These are phyloP conservation scores for Przewalskia tangutica DNA, from an alignment of 257 asterid species.

Conservation along the genomic window DNA sequence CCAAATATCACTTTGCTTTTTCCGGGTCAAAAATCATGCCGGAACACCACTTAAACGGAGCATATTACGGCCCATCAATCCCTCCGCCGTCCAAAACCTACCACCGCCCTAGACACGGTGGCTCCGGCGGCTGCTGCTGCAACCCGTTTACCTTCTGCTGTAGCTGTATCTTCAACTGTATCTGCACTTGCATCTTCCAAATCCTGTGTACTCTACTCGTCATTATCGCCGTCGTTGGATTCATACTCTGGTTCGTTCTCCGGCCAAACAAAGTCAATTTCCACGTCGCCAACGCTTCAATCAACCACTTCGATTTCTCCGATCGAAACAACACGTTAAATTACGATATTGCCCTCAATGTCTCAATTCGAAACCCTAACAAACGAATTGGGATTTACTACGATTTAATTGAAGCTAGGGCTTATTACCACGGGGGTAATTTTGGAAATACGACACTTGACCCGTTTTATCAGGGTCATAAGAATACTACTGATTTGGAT, in stretches of 20 bases:
- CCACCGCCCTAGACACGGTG: constrained; percentile 44
- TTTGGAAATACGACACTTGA: constrained; percentile 18
- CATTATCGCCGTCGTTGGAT: constrained; percentile 25
- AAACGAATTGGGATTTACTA: constrained; percentile 75
- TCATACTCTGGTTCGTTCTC: constrained; percentile 54
- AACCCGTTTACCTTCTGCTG: constrained; percentile 74
- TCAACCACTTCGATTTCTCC: constrained; percentile 45
- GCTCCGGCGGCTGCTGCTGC: constrained; percentile 48
- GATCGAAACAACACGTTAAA: constrained; percentile 41
- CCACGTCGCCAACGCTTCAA: constrained; percentile 44
- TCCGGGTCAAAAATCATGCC: constrained; percentile 8
- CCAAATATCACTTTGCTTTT: background rate
- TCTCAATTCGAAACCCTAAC: constrained; percentile 76
- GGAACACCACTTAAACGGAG: constrained; percentile 51
- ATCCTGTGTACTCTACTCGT: constrained; percentile 40
- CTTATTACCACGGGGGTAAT: constrained; percentile 46
- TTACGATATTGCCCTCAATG: constrained; percentile 50
- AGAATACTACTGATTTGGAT: constrained; percentile 29
- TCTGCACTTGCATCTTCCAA: constrained; percentile 64
- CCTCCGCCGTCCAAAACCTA: constrained; percentile 47
- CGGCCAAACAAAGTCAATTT: constrained; percentile 66
- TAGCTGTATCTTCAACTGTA: constrained; percentile 48
- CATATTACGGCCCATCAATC: constrained; percentile 81
- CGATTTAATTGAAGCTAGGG: constrained; percentile 63
- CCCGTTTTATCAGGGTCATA: constrained; percentile 52